These are phyloP conservation scores for Fusarium chuoi DNA, from an alignment of 2,329 filamentous ascomycete genomes.

Conservation along the genomic window DNA sequence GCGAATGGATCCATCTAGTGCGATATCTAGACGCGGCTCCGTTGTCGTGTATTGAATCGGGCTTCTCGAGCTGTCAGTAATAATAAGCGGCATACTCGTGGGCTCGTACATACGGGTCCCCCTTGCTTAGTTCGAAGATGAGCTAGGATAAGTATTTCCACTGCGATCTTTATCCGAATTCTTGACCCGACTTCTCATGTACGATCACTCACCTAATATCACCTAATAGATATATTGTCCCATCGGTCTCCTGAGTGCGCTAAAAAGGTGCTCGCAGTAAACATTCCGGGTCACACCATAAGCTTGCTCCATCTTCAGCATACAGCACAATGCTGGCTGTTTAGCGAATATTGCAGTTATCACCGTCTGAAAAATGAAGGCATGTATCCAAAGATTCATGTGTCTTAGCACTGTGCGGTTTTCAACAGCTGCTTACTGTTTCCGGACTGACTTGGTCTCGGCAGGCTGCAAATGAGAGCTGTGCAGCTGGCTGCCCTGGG, in stretches of 20 bases:
- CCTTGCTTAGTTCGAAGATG: constrained; percentile 16
- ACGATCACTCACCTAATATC: neutral
- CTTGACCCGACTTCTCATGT: neutral
- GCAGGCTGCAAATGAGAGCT: constrained; percentile 3
- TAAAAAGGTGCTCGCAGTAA: neutral
- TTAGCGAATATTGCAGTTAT: neutral
- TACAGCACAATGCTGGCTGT: neutral
- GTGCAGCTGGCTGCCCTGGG: neutral
- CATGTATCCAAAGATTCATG: neutral
- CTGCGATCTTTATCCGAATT: constrained; percentile 2
- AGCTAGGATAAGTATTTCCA: constrained; percentile 20
- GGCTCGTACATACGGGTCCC: constrained; percentile 2
- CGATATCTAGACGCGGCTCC: constrained; percentile 4
- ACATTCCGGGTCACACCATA: neutral
- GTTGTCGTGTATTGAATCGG: constrained; percentile 19
- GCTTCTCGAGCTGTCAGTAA: constrained; percentile 26
- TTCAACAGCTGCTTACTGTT: neutral
- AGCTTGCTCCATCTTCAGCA: neutral
- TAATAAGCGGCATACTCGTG: constrained; percentile 14
- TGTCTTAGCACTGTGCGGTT: constrained; percentile 17
- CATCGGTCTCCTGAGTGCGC: neutral
- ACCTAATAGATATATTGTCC: neutral
- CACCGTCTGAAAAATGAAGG: neutral
- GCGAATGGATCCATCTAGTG: neutral
- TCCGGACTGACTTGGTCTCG: neutral